Conservation (phyloP, 2,329 filamentous ascomycete species). For the Tricladium varicosporioides region DNA sequence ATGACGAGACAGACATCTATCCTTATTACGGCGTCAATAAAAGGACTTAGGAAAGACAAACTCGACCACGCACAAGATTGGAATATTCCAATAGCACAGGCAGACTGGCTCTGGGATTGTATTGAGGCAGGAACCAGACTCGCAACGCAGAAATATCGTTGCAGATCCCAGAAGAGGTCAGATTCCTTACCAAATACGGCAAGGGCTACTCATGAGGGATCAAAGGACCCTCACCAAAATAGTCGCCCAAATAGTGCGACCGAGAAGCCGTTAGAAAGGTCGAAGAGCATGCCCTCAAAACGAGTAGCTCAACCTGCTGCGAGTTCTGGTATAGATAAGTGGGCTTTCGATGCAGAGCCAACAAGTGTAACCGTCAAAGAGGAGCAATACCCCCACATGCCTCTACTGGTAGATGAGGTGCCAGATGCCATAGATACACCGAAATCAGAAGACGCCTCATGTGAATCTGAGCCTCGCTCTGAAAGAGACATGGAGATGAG, state of each 20-base stretch:
- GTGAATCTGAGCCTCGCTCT: constrained; percentile 28
- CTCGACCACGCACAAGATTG: constrained; percentile 72
- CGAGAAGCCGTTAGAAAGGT: neutral
- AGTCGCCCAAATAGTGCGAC: constrained; percentile 13
- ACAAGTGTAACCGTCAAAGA: constrained; percentile 9
- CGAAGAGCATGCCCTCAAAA: constrained; percentile 13
- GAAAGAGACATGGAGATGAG: constrained; percentile 33
- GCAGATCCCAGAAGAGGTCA: constrained; percentile 31
- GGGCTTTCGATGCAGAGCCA: constrained; percentile 18
- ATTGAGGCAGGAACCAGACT: constrained; percentile 57
- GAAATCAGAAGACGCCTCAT: constrained; percentile 7
- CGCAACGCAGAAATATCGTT: constrained; percentile 45
- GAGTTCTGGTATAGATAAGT: constrained; percentile 18
- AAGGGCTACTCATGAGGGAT: neutral
- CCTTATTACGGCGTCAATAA: constrained; percentile 57
- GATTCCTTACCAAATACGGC: constrained; percentile 21
- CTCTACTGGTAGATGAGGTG: constrained; percentile 3
- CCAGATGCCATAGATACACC: constrained; percentile 13
- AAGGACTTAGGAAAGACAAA: constrained; percentile 66
- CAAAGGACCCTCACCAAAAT: constrained; percentile 1
- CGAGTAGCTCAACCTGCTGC: constrained; percentile 7
- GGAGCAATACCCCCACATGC: constrained; percentile 6
- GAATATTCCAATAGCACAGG: constrained; percentile 76
- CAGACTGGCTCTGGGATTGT: constrained; percentile 83
- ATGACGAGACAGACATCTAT: constrained; percentile 71